Evolutionary conservation across 345 rosid genomes (phyloP).

Genomic region (Chamaenerion angustifolium): DNA sequence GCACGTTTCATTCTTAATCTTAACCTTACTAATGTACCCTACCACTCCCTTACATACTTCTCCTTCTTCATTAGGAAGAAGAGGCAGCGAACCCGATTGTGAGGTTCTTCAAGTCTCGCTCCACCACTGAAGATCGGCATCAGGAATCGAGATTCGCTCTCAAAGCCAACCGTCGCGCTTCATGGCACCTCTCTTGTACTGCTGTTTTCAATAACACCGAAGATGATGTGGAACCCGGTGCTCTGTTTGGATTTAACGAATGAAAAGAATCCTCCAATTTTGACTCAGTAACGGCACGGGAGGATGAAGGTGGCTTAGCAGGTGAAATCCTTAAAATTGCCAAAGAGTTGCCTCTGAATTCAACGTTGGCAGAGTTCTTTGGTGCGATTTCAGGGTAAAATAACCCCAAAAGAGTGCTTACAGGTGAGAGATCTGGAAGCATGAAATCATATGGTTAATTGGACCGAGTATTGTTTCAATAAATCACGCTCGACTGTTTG

Average conservation of each 20-base stretch:
- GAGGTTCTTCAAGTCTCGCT: slow-evolving; percentile 50
- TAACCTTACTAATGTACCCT: too few relatives aligned
- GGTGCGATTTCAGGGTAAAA: slow-evolving; percentile 25
- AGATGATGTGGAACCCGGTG: slow-evolving; percentile 16
- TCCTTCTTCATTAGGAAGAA: too few relatives aligned
- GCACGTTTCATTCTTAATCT: too few relatives aligned
- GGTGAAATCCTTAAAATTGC: slow-evolving; percentile 46
- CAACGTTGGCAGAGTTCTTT: slow-evolving; percentile 60
- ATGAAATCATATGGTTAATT: background rate
- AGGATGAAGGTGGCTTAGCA: slow-evolving; percentile 9
- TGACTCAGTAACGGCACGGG: slow-evolving; percentile 7
- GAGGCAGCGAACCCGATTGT: slow-evolving; percentile 40
- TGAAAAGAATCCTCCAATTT: slow-evolving; percentile 8
- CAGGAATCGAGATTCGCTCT: slow-evolving; percentile 35
- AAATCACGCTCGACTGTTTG: too few relatives aligned
- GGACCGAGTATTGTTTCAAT: too few relatives aligned
- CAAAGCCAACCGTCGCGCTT: slow-evolving; percentile 52
- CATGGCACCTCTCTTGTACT: slow-evolving; percentile 42
- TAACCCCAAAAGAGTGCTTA: slow-evolving; percentile 37
- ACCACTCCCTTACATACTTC: too few relatives aligned
- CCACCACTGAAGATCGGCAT: slow-evolving; percentile 33
- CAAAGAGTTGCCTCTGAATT: slow-evolving; percentile 29
- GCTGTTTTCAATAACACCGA: slow-evolving; percentile 8
- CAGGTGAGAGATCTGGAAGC: slow-evolving; percentile 9
- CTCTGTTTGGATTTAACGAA: slow-evolving; percentile 9